These are phyloP conservation scores for Pseudohyphozyma bogoriensis DNA, from an alignment of 768 basidiomycete genomes.

Conservation along the genomic window DNA sequence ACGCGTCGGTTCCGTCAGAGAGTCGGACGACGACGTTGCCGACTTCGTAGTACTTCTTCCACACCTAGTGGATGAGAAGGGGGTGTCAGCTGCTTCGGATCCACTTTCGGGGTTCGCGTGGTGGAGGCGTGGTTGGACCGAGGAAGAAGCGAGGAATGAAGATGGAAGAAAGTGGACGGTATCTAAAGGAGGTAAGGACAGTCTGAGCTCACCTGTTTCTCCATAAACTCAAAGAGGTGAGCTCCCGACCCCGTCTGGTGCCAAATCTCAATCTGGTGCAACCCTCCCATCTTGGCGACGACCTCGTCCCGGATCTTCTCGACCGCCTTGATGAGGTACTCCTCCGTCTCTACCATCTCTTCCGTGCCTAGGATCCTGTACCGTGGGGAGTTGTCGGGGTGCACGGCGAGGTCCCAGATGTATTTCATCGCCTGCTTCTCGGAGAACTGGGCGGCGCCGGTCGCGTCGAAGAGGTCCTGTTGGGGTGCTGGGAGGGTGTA, in stretches of 20 bases:
- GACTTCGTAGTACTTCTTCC: conserved; percentile 48
- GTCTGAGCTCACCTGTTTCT: conserved; percentile 33
- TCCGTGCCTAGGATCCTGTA: conserved; percentile 82
- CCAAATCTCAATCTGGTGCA: conserved; percentile 81
- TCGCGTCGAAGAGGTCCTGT: not conserved
- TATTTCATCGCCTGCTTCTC: conserved; percentile 25
- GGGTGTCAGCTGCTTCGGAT: too few relatives aligned
- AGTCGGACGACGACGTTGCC: conserved; percentile 80
- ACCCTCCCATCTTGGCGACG: conserved; percentile 33
- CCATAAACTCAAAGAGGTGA: conserved; percentile 65
- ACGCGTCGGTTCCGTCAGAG: conserved; percentile 59
- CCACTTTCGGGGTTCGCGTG: too few relatives aligned
- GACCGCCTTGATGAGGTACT: conserved; percentile 66
- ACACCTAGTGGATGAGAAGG: not conserved
- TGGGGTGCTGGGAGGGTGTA: conserved; percentile 18
- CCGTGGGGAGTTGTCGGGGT: conserved; percentile 58
- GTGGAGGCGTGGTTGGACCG: not conserved
- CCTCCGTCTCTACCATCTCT: conserved; percentile 75
- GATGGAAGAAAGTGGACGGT: too few relatives aligned
- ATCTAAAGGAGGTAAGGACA: conserved; percentile 3
- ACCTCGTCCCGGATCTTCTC: conserved; percentile 47
- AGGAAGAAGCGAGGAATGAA: too few relatives aligned
- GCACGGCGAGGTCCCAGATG: conserved; percentile 32
- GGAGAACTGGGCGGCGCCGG: conserved; percentile 15
- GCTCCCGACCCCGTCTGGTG: conserved; percentile 45